Conservation (phyloP, 805 yeast species). For the Torulaspora microellipsoides region DNA sequence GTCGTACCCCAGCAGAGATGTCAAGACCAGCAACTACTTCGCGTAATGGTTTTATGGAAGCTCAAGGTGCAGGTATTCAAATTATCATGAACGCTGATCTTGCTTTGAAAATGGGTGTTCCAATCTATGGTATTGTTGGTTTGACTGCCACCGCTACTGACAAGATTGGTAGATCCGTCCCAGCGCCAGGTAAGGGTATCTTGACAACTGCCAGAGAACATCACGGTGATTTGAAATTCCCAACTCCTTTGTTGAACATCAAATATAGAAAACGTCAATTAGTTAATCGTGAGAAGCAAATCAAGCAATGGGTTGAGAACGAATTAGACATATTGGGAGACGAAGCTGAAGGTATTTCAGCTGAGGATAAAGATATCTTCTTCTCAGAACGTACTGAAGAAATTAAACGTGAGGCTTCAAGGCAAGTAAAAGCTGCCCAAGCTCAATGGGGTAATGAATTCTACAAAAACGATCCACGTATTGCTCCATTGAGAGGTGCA, state of each 20-base stretch:
- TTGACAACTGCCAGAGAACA: conserved; percentile 96
- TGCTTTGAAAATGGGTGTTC: conserved; percentile 98
- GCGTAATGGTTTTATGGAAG: conserved; percentile 98
- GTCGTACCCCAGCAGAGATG: conserved; percentile 98
- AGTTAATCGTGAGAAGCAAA: conserved; percentile 68
- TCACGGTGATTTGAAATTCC: conserved; percentile 73
- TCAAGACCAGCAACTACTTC: conserved; percentile 97
- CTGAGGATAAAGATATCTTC: conserved; percentile 53
- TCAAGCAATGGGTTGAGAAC: conserved; percentile 76
- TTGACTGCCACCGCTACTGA: conserved; percentile 96
- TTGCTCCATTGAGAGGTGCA: conserved; percentile 96
- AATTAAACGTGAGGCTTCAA: conserved; percentile 74
- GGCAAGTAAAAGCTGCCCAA: conserved; percentile 85
- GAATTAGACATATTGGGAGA: conserved; percentile 68
- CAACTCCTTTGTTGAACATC: conserved; percentile 77
- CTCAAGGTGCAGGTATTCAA: conserved; percentile 99
- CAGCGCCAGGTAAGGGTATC: conserved; percentile 99
- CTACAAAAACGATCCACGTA: conserved; percentile 84
- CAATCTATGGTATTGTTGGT: conserved; percentile 93
- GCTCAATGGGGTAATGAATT: conserved; percentile 94
- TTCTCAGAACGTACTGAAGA: conserved; percentile 82
- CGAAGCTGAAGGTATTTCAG: conserved; percentile 56
- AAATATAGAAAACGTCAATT: conserved; percentile 93
- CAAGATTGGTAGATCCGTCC: conserved; percentile 97
- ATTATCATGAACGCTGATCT: conserved; percentile 91